Conservation (phyloP, 176 grass and related monocot species). For the Paspalum vaginatum region DNA sequence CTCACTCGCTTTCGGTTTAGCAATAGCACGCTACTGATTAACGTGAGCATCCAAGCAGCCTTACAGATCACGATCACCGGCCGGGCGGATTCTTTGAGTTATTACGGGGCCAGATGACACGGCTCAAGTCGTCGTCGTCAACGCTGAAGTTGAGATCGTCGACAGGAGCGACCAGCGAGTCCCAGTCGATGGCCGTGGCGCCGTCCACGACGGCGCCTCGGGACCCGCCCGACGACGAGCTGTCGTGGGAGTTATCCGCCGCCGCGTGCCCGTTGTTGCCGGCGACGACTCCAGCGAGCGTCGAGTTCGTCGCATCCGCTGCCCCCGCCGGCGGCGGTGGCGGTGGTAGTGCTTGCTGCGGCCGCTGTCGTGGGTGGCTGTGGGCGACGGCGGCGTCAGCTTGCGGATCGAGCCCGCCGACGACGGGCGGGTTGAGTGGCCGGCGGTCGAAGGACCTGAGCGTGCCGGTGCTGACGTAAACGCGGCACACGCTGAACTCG, state of each 20-base stretch:
- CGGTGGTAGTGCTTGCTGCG: background rate
- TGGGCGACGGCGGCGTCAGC: background rate
- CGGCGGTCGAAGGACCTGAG: conserved; percentile 75
- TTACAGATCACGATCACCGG: background rate
- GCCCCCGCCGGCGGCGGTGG: too few species aligned
- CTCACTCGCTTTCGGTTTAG: too few species aligned
- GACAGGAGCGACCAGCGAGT: background rate
- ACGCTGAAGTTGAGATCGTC: background rate
- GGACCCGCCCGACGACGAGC: background rate
- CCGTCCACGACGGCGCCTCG: background rate
- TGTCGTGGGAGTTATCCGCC: background rate
- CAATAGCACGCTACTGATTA: too few species aligned
- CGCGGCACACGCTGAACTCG: conserved; percentile 72
- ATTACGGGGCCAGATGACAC: conserved; percentile 1
- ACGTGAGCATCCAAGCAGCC: too few species aligned
- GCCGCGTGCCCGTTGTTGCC: background rate
- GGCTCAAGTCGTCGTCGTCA: background rate
- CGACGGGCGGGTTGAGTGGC: conserved; percentile 18
- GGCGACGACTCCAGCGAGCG: background rate
- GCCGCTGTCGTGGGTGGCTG: background rate
- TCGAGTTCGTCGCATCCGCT: background rate
- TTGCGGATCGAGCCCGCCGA: background rate
- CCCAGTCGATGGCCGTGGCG: conserved; percentile 22
- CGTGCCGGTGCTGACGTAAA: conserved; percentile 63
- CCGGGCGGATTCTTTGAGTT: too few species aligned